Evolutionary conservation across 768 basidiomycete genomes (phyloP).

Genomic region (Podaxis mareebaensis): DNA sequence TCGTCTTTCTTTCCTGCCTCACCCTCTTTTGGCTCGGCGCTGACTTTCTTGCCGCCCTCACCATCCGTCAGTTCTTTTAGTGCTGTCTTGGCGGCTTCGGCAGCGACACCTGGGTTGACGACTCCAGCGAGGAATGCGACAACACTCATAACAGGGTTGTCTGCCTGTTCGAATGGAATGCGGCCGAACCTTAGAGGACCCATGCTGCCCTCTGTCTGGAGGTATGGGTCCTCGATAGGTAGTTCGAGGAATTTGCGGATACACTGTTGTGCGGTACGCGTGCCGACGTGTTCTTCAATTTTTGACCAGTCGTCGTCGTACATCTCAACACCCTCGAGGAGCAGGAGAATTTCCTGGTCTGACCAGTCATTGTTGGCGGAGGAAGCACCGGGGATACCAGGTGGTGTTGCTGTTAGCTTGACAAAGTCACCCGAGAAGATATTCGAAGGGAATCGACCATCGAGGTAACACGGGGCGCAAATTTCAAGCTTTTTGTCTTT

Average conservation of each 20-base stretch:
- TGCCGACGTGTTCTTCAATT: conserved; percentile 91
- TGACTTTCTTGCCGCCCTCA: conserved; percentile 38
- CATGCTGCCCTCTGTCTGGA: conserved; percentile 74
- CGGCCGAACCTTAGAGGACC: conserved; percentile 75
- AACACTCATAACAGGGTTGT: conserved; percentile 98
- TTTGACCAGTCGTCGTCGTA: conserved; percentile 96
- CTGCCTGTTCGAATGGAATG: conserved; percentile 90
- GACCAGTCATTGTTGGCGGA: conserved; percentile 71
- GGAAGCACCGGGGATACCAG: conserved; percentile 41
- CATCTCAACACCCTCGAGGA: conserved; percentile 98
- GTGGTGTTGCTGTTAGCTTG: conserved; percentile 57
- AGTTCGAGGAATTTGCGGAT: conserved; percentile 93
- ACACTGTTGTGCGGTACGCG: conserved; percentile 91
- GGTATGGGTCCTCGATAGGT: conserved; percentile 95
- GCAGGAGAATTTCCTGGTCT: conserved; percentile 83
- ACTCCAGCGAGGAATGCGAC: conserved; percentile 96
- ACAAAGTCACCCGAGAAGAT: conserved; percentile 99
- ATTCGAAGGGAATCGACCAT: conserved; percentile 93
- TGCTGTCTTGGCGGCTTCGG: conserved; percentile 91
- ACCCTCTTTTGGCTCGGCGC: conserved; percentile 27
- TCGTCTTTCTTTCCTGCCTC: conserved; percentile 32
- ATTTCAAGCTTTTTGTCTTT: conserved; percentile 92
- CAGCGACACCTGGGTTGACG: conserved; percentile 86
- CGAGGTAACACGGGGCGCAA: conserved; percentile 91
- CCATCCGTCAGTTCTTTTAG: conserved; percentile 77